A percentile compares a stretch with the other conserved stretches of the same genome.
Conservation (phyloP, 306 rosid species). For the Gastrolobium villosum region DNA sequence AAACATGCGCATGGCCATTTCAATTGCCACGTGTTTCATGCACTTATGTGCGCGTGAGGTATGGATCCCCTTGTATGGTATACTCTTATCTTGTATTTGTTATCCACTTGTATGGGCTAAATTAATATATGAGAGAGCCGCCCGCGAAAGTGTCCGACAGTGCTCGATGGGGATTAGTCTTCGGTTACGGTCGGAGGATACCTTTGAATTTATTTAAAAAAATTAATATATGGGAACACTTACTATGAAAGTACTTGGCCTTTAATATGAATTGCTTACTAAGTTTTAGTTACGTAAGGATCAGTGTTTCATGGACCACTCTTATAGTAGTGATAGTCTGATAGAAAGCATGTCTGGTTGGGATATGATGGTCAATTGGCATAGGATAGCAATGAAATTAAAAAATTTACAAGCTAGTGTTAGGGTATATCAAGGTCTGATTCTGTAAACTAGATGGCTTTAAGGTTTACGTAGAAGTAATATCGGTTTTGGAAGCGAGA, state of each 20-base stretch:
- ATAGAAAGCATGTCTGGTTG: background rate
- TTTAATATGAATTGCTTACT: background rate
- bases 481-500: background rate
- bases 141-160: too few relatives aligned
- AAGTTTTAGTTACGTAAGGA: background rate
- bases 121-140: too few relatives aligned
- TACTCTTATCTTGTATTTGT: background rate
- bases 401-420: background rate
- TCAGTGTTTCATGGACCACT: background rate
- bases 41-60: conserved; percentile 19
- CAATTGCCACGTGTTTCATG: background rate
- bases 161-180: too few relatives aligned
- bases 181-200: too few relatives aligned
- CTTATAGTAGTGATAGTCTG: background rate
- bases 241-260: background rate
- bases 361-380: background rate
- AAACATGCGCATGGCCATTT: too few relatives aligned
- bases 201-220: too few relatives aligned
- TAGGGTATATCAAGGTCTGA: conserved; percentile 13
- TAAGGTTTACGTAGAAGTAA: background rate
- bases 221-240: background rate
- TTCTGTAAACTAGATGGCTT: conserved; percentile 11
- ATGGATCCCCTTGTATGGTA: background rate
- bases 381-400: background rate
- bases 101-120: background rate